Evolutionary conservation across 495 filamentous ascomycete species (phyloP).

Genomic region (Bacidia gigantensis): DNA sequence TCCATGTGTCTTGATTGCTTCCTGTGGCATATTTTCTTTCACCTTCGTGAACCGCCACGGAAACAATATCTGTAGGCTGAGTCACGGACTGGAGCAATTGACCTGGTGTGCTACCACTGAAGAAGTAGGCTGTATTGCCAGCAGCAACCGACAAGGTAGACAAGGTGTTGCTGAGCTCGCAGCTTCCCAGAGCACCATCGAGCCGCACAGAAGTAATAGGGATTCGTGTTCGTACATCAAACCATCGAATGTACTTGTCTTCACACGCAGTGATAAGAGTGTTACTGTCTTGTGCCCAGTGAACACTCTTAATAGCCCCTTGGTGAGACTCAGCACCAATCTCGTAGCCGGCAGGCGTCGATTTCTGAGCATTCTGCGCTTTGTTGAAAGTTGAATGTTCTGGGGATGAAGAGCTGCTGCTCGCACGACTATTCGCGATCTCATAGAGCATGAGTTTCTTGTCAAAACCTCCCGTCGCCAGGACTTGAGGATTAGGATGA

Average conservation of each 20-base stretch:
- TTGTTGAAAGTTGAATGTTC: constrained; percentile 16
- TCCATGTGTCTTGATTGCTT: constrained; percentile 80
- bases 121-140: constrained; percentile 86
- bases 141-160: constrained; percentile 45
- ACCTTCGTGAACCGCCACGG: constrained; percentile 71
- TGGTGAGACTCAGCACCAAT: constrained; percentile 72
- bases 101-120: constrained; percentile 58
- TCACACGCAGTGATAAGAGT: constrained; percentile 79
- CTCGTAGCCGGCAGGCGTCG: constrained; percentile 53
- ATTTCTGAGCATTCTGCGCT: constrained; percentile 16
- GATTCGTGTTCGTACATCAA: constrained; percentile 64
- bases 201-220: constrained; percentile 58
- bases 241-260: constrained; percentile 87
- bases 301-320: constrained; percentile 82
- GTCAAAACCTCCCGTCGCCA: constrained; percentile 89
- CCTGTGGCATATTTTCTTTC: constrained; percentile 77
- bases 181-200: constrained; percentile 75
- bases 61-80: constrained; percentile 71
- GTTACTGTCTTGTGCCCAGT: constrained; percentile 81
- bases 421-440: constrained; percentile 37
- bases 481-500: constrained; percentile 54
- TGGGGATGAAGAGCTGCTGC: constrained; percentile 29
- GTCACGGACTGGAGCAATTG: constrained; percentile 62
- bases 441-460: constrained; percentile 96
- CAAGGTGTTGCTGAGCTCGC: constrained; percentile 59